Base-by-base conservation (phyloP, 805 yeast species). In the Yarrowia sp. region DNA sequence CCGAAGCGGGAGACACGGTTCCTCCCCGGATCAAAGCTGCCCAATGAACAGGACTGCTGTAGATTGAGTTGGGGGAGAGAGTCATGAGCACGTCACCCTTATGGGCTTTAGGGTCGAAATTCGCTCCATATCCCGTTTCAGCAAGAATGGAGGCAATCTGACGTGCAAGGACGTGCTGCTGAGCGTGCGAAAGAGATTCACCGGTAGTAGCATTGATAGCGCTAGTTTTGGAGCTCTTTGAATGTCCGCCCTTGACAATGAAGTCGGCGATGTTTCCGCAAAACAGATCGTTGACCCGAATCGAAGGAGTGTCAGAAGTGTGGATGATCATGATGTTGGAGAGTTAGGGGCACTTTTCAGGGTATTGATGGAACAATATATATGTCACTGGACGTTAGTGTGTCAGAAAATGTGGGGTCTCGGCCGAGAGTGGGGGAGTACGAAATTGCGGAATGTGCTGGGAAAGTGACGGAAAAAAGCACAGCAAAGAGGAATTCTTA, bases 1-100 rank as follows among this genome's bases (percentile, higher is more conserved):
- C 64, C 12, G 64, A 42, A 36, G 44, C 64, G 0, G 64, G 64
- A n/a, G 64, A 58, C 6, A 58, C 50, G 13, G 64, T 58, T 40
- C 50, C 64, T 14, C 64, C 64, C 2, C 34, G 30, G 12, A 33
- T 43, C 47, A 58, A 9, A 30, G 64, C 64, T 4, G 40, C 64
- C 64, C 64, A 58, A 3, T 58, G 64, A 12, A 58, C 40, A 10
- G 64, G 50, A 43, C 30, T 30, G n/a, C 30, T 30, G 39, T 58
- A 40, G 40, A 58, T 42, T 13, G 39, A 43, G 64, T 58, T 58
- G 5, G 50, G 40, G 17, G 24, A 42, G 13, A 58, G 39, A 19
- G 50, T 42, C 39, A 58, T 42, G 12, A 58, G 47, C 2, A 58
- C 64, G 8, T 58, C 40, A 17, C 64, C 64, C 3, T 10, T n/a